A percentile compares a stretch with the other conserved stretches of the same genome.
Evolutionary conservation across 345 rosid species (phyloP).

Genomic region (Lumnitzera littorea): DNA sequence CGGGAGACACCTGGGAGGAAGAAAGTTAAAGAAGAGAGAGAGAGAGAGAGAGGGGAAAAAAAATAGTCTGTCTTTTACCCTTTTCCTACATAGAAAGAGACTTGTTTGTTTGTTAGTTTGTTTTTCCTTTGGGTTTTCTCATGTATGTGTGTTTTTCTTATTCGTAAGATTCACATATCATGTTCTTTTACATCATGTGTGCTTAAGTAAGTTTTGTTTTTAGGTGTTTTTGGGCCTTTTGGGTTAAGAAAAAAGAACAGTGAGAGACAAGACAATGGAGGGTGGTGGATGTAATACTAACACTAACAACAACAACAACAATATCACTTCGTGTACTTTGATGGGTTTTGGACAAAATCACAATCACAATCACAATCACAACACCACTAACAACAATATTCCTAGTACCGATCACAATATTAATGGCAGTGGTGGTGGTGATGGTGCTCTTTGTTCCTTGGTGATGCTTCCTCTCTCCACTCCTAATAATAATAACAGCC

Average conservation of each 20-base stretch:
- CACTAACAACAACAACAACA: conserved; percentile 3
- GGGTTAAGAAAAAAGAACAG: conserved; percentile 2
- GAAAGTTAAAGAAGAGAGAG: conserved; percentile 14
- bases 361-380: conserved; percentile 13
- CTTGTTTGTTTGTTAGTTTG: too few relatives aligned
- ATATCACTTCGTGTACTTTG: conserved; percentile 52
- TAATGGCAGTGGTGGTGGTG: conserved; percentile 2
- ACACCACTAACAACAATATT: conserved; percentile 23
- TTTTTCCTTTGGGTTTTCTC: too few relatives aligned
- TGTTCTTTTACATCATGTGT: too few relatives aligned
- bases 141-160: too few relatives aligned
- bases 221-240: too few relatives aligned
- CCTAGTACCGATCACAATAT: neutral
- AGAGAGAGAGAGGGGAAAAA: conserved; percentile 3
- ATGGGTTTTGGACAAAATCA: conserved; percentile 68
- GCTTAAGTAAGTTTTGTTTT: too few relatives aligned
- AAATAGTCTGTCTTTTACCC: too few relatives aligned
- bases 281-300: conserved; percentile 34
- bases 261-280: conserved; percentile 44
- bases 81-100: too few relatives aligned
- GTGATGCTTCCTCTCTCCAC: conserved; percentile 57
- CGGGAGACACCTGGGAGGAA: conserved; percentile 64
- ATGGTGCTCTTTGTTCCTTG: conserved; percentile 48
- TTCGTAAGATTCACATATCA: too few relatives aligned
- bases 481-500: neutral